A percentile compares a stretch with the other conserved stretches of the same genome.
phyloP scores from a whole-genome alignment of 441 rosid species.

The Bocquillonia castaneifolia region DNA sequence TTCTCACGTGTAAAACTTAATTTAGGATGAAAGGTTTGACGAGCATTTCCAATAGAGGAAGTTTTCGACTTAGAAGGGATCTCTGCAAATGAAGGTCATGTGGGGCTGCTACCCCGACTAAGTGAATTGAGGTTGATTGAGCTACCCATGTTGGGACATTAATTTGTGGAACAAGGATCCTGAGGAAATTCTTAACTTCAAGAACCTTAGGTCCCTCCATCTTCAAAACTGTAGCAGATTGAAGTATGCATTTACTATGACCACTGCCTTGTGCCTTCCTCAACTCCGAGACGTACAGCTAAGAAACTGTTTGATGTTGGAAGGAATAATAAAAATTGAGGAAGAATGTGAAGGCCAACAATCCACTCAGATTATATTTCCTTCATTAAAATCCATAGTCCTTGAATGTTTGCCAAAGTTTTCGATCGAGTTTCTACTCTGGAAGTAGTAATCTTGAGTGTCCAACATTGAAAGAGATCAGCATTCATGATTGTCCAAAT shows the following conservation, averaged over 20 bases:
- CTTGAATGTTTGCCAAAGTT: constrained; percentile 4
- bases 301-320: neutral
- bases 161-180: constrained; percentile 5
- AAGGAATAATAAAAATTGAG: neutral
- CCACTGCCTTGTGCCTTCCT: neutral
- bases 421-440: too few relatives aligned
- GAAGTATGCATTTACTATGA: constrained; percentile 13
- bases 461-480: neutral
- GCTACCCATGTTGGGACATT: constrained; percentile 9
- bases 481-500: neutral
- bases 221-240: constrained; percentile 20
- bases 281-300: neutral
- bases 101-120: neutral
- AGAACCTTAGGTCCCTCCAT: neutral
- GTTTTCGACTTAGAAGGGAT: neutral
- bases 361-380: neutral
- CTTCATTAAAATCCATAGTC: neutral
- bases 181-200: neutral
- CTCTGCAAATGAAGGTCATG: neutral
- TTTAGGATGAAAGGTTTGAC: neutral
- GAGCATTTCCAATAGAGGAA: neutral
- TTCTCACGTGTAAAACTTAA: neutral
- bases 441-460: neutral
- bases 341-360: too few relatives aligned
- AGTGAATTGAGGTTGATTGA: constrained; percentile 7